phyloP scores from a whole-genome alignment of 73 alveolate species.

The Paramecium pentaurelia region DNA sequence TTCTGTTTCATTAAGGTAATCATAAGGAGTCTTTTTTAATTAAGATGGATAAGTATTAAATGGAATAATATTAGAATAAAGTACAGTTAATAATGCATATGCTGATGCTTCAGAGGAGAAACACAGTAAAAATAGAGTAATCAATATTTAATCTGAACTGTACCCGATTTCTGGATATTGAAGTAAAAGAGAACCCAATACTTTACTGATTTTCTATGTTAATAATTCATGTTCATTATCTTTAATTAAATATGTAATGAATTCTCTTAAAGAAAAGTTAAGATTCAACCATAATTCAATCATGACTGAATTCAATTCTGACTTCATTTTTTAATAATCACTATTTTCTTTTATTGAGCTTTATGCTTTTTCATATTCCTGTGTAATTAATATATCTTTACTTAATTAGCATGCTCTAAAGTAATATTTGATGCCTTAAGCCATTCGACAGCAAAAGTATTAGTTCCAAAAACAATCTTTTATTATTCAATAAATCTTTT shows the following conservation, averaged over 20 bases:
- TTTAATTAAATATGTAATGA: background rate
- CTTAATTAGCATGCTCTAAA: background rate
- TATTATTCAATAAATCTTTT: background rate
- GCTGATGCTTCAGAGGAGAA: slow-evolving; percentile 16
- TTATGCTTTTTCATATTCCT: background rate
- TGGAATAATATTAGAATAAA: slow-evolving; percentile 7
- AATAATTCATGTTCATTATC: background rate
- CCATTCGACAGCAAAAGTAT: slow-evolving; percentile 11
- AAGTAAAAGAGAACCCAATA: background rate
- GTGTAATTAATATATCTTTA: background rate
- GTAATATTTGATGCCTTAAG: background rate
- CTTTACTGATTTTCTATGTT: background rate
- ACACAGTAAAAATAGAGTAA: background rate
- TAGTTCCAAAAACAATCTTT: background rate
- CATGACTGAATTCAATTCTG: background rate
- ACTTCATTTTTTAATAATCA: background rate
- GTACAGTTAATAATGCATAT: background rate
- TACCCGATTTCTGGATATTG: slow-evolving; percentile 24
- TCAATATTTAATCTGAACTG: background rate
- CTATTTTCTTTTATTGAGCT: background rate
- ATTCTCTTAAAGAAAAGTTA: background rate
- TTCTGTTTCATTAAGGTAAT: background rate
- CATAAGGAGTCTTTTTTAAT: background rate
- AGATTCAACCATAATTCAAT: background rate
- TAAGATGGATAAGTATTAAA: background rate